phyloP scores from a whole-genome alignment of 495 filamentous ascomycete genomes.

The Hapsidospora chrysogenum region DNA sequence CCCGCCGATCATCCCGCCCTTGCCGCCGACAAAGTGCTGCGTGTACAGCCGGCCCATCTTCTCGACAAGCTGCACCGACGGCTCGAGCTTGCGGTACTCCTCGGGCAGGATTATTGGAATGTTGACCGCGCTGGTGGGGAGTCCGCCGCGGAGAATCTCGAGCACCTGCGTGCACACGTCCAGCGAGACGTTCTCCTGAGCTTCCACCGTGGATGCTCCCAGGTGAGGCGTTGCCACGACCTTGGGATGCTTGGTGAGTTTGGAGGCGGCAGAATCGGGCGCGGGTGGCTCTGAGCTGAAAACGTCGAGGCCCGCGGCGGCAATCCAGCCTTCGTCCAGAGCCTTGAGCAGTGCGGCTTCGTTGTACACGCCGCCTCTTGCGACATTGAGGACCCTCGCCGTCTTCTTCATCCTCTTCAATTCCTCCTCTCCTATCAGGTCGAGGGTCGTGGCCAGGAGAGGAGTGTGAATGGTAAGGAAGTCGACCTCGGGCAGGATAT shows the following conservation, averaged over 20 bases:
- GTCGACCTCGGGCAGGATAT: constrained; percentile 43
- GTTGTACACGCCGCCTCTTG: constrained; percentile 59
- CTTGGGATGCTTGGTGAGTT: constrained; percentile 40
- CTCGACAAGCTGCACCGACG: constrained; percentile 50
- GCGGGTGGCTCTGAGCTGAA: constrained; percentile 53
- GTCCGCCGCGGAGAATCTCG: constrained; percentile 42
- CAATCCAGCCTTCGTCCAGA: constrained; percentile 47
- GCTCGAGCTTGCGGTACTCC: constrained; percentile 51
- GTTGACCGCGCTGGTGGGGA: constrained; percentile 56
- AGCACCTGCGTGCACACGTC: constrained; percentile 63
- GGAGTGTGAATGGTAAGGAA: constrained; percentile 66
- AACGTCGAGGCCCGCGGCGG: constrained; percentile 59
- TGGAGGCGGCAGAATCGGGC: constrained; percentile 30
- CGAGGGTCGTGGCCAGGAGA: constrained; percentile 49
- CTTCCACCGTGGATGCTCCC: constrained; percentile 58
- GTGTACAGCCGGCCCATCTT: constrained; percentile 55
- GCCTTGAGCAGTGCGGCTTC: constrained; percentile 51
- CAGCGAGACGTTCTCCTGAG: constrained; percentile 57
- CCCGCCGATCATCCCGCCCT: constrained; percentile 18
- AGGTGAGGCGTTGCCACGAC: constrained; percentile 58
- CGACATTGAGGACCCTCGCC: constrained; percentile 51
- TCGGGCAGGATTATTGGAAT: constrained; percentile 57
- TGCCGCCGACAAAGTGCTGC: constrained; percentile 39
- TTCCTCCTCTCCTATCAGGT: constrained; percentile 44
- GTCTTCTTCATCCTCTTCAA: constrained; percentile 50